Conservation (phyloP, 192 early-diverging fungal genomes). For the Gigaspora rosea region DNA sequence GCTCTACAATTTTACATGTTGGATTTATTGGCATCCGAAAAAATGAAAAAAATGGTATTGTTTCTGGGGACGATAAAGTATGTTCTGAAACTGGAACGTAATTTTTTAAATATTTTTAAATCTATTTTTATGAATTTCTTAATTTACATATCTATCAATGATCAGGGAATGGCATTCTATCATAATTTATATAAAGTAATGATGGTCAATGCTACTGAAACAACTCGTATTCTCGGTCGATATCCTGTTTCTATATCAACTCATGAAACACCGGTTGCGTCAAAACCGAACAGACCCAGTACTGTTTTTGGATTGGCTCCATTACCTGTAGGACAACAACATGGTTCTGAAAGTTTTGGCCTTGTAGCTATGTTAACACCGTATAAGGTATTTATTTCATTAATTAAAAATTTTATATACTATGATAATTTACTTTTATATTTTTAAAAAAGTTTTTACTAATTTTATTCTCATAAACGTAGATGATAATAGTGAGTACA, state of each 20-base stretch:
- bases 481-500: constrained; percentile 61
- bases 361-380: constrained; percentile 62
- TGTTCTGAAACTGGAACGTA: not conserved
- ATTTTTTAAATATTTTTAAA: not conserved
- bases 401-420: not conserved
- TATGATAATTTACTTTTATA: not conserved
- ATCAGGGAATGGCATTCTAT: constrained; percentile 61
- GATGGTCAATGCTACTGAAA: constrained; percentile 61
- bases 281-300: constrained; percentile 52
- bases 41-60: constrained; percentile 54
- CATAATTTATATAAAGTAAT: constrained; percentile 60
- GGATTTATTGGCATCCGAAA: constrained; percentile 59
- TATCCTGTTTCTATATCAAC: constrained; percentile 39
- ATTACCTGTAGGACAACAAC: constrained; percentile 57
- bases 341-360: constrained; percentile 57
- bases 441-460: not conserved
- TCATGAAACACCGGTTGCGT: constrained; percentile 11
- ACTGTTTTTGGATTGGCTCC: constrained; percentile 62
- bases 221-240: constrained; percentile 56
- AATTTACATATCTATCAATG: too few species aligned
- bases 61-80: constrained; percentile 58
- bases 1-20: constrained; percentile 56
- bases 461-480: not conserved
- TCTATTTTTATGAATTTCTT: not conserved
- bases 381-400: constrained; percentile 47